These are phyloP conservation scores for Alternaria sp. DNA, from an alignment of 2,329 filamentous ascomycete species.

Conservation along the genomic window DNA sequence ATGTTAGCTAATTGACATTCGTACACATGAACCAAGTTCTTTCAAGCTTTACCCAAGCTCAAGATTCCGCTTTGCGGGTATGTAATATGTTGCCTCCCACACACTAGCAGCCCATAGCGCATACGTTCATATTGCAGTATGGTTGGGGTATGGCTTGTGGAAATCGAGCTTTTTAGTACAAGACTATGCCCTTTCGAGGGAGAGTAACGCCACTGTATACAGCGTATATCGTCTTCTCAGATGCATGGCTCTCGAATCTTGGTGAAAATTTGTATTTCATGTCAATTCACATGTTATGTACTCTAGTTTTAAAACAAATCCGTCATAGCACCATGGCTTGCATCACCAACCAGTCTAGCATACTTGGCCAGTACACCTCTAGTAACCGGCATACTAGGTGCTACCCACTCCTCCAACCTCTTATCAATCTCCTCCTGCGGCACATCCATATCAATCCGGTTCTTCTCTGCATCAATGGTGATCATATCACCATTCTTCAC, in stretches of 20 bases:
- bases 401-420: constrained; percentile 72
- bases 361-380: constrained; percentile 92
- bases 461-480: constrained; percentile 84
- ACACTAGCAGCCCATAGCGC: too few species aligned
- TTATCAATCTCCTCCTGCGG: constrained; percentile 73
- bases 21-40: too few species aligned
- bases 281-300: neutral
- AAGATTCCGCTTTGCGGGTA: too few species aligned
- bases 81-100: too few species aligned
- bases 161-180: neutral
- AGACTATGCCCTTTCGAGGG: neutral
- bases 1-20: neutral
- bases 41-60: too few species aligned
- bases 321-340: constrained; percentile 89
- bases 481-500: constrained; percentile 82
- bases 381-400: constrained; percentile 75
- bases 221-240: neutral
- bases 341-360: constrained; percentile 84
- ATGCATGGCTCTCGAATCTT: neutral
- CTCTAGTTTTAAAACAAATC: constrained; percentile 66
- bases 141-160: neutral
- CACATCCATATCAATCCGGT: constrained; percentile 75
- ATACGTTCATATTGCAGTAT: too few species aligned
- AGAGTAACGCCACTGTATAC: neutral
- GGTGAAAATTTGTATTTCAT: too few species aligned